Evolutionary conservation across 352 stramenopile species (phyloP), one percentile per base, ranked within the genome.

Genomic region (Halophytophthora batemanensis): DNA sequence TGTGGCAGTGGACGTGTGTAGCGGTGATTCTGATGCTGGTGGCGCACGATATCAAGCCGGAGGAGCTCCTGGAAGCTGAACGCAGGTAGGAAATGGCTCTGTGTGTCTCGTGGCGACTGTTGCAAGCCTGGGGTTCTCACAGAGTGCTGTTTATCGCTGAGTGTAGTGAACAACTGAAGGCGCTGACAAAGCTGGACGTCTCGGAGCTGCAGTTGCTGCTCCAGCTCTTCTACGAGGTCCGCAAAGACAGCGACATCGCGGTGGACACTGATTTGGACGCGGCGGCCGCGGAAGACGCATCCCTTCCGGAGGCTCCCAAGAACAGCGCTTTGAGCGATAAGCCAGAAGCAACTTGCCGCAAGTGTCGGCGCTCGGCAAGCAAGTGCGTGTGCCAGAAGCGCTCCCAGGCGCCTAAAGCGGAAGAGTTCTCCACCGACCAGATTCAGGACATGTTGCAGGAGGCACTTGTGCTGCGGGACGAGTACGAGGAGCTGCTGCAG

Each of bases 401-500:
- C 13, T 56, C 34, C 1, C 40, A 57, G n/a, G 50, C 61, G 18
- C 43, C 43, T 3, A 61, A 64, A 25, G 35, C 59, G 5, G 45
- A 71, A 11, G 66, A 84, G 2, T 75, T 83, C 42, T 87, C 82
- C 0, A 63, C 72, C 12, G 63, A 51, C 3, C 69, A 90, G 36
- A 49, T 93, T 12, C 60, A 70, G 52, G 56, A 69, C 34, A 90
- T 90, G 82, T 66, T 93, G 45, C 59, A 85, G 25, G 76, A 93
- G 39, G 77, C 80, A 2, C 66, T 91, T 12, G 69, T 75, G 23
- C 39, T 90, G 42, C 75, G 77, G 17, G 74, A 90, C 15, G 70
- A 87, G 31, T 84, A 87, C 33, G 76, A 87, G 35, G 74, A 90
- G 38, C 56, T 90, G n/a, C 51, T 88, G 15, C 67, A 86, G n/a